phyloP scores from a whole-genome alignment of 495 filamentous ascomycete genomes.

The Sphaerosporella brunnea region DNA sequence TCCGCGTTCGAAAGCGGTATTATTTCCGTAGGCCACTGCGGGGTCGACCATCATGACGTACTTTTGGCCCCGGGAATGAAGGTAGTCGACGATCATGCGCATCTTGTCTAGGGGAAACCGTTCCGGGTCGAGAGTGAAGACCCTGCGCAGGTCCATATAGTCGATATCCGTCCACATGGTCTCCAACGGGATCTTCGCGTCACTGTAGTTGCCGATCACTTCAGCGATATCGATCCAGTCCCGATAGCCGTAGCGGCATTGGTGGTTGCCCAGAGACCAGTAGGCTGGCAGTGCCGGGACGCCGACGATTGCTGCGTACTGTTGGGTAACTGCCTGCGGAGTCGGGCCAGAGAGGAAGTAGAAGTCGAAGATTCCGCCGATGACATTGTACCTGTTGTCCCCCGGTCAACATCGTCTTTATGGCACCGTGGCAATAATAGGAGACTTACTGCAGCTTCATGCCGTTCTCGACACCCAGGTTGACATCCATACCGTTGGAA shows the following conservation, averaged over 20 bases:
- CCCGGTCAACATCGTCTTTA: too few species aligned
- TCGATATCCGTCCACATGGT: conserved; percentile 82
- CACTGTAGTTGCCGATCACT: conserved; percentile 57
- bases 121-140: conserved; percentile 60
- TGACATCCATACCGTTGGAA: conserved; percentile 76
- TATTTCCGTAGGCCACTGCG: conserved; percentile 52
- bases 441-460: conserved; percentile 72
- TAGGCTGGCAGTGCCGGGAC: conserved; percentile 65
- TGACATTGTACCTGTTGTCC: conserved; percentile 70
- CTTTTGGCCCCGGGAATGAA: conserved; percentile 58
- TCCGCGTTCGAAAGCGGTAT: conserved; percentile 47
- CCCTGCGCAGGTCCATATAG: conserved; percentile 45
- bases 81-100: conserved; percentile 49
- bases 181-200: conserved; percentile 60
- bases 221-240: conserved; percentile 66
- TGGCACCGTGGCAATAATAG: too few species aligned
- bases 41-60: conserved; percentile 85
- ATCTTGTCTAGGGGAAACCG: conserved; percentile 51
- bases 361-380: conserved; percentile 68
- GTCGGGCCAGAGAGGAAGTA: conserved; percentile 65
- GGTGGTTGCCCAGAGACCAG: conserved; percentile 70
- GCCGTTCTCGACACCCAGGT: conserved; percentile 43
- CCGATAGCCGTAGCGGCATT: conserved; percentile 66
- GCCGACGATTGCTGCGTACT: conserved; percentile 56
- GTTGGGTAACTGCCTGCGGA: conserved; percentile 50